A percentile compares a stretch with the other conserved stretches of the same genome.
These are phyloP conservation scores for Rhodotorula sp. DNA, from an alignment of 1,284 basidiomycete genomes.

Conservation along the genomic window DNA sequence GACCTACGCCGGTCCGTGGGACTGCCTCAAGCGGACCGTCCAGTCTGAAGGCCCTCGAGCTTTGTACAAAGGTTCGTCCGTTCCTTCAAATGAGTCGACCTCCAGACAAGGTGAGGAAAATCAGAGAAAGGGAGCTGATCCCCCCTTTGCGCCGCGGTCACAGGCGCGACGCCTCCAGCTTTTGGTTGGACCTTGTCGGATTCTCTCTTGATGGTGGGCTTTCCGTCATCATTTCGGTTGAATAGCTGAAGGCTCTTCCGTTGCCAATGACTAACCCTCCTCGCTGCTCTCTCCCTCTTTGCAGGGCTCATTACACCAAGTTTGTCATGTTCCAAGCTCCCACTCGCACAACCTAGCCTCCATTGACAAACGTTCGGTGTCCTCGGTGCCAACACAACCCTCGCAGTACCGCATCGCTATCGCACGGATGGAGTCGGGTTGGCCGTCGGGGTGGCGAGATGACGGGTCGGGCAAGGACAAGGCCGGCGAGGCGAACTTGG, in stretches of 20 bases:
- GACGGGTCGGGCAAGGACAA: slow-evolving; percentile 51
- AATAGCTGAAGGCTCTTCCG: too few relatives aligned
- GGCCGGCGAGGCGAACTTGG: slow-evolving; percentile 6
- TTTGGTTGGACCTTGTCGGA: slow-evolving; percentile 76
- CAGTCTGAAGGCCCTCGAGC: slow-evolving; percentile 57
- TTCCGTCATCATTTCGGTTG: too few relatives aligned
- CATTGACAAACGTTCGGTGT: too few relatives aligned
- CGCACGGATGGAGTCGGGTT: slow-evolving; percentile 52
- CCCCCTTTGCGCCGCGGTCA: too few relatives aligned
- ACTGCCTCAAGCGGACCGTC: slow-evolving; percentile 64
- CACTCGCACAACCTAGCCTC: background rate
- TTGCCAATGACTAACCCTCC: too few relatives aligned
- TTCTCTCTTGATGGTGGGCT: slow-evolving; percentile 59
- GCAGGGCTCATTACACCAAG: slow-evolving; percentile 58
- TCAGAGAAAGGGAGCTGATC: too few relatives aligned
- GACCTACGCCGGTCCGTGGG: slow-evolving; percentile 65
- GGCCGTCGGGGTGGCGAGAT: slow-evolving; percentile 48
- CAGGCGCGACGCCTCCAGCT: slow-evolving; percentile 68
- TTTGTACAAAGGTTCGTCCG: slow-evolving; percentile 54
- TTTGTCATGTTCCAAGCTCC: background rate
- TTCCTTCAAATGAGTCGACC: background rate
- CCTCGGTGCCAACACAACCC: background rate
- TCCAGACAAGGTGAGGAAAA: too few relatives aligned
- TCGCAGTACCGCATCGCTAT: slow-evolving; percentile 66
- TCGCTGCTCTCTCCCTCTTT: too few relatives aligned